Conservation (phyloP, 1,284 basidiomycete species). For the Rhodotorula sp. region DNA sequence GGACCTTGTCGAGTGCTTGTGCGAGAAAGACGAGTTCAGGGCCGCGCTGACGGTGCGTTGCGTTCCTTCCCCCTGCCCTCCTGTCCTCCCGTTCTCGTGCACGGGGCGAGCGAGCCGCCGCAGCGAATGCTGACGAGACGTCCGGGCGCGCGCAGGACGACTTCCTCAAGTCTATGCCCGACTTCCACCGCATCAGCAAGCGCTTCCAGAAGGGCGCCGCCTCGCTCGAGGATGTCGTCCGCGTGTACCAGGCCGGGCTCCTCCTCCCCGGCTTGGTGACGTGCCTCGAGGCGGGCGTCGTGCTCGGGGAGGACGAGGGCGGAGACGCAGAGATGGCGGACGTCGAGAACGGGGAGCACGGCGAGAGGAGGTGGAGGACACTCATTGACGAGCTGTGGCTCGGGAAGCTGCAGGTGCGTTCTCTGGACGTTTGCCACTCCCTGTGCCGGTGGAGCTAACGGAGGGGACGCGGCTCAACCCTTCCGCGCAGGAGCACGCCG, state of each 20-base stretch:
- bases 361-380: conserved; percentile 52
- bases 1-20: conserved; percentile 81
- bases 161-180: conserved; percentile 86
- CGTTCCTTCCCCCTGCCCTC: not conserved
- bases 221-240: conserved; percentile 89
- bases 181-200: conserved; percentile 90
- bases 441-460: not conserved
- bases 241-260: conserved; percentile 86
- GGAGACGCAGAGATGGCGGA: not conserved
- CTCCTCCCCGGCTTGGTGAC: conserved; percentile 76
- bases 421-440: not conserved
- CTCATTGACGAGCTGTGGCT: conserved; percentile 72
- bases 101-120: not conserved
- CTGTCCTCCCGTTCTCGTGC: no score
- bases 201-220: conserved; percentile 84
- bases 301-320: conserved; percentile 49
- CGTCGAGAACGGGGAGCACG: not conserved
- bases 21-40: conserved; percentile 74
- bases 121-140: not conserved
- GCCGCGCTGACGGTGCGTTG: conserved; percentile 67
- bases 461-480: not conserved
- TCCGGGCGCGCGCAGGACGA: conserved; percentile 64
- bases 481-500: conserved; percentile 61
- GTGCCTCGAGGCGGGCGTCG: conserved; percentile 55
- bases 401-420: conserved; percentile 61